A percentile compares a stretch with the other conserved stretches of the same genome.
phyloP scores from a whole-genome alignment of 768 basidiomycete genomes.

The Hericium alpestre region DNA sequence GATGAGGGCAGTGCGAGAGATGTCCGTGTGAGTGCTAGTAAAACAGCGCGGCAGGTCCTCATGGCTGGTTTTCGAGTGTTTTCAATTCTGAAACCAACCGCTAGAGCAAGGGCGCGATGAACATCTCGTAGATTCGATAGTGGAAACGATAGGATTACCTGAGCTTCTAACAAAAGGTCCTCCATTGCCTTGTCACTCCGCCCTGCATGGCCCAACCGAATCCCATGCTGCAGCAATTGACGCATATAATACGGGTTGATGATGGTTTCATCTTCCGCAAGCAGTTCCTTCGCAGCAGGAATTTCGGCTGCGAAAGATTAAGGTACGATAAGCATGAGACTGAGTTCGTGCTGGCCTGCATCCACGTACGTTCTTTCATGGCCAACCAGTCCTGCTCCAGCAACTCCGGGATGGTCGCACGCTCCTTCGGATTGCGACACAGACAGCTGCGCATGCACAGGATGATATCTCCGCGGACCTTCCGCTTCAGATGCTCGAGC shows the following conservation, averaged over 20 bases:
- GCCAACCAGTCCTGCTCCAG: slow-evolving; percentile 73
- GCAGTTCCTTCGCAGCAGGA: slow-evolving; percentile 21
- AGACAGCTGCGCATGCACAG: background rate
- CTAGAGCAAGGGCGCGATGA: slow-evolving; percentile 1
- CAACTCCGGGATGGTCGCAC: slow-evolving; percentile 82
- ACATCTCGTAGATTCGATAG: background rate
- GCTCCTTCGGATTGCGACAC: slow-evolving; percentile 31
- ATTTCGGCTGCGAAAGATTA: slow-evolving; percentile 15
- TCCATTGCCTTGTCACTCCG: slow-evolving; percentile 4
- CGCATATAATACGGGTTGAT: slow-evolving; percentile 76
- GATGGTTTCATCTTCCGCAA: slow-evolving; percentile 49
- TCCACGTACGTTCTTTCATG: slow-evolving; percentile 42
- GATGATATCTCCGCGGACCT: slow-evolving; percentile 35
- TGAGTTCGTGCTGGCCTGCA: background rate
- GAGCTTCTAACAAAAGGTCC: slow-evolving; percentile 32
- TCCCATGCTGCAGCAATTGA: slow-evolving; percentile 62
- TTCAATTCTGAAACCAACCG: slow-evolving; percentile 13
- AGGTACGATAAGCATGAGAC: slow-evolving; percentile 3
- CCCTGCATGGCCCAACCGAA: slow-evolving; percentile 39
- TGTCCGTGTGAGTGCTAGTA: no score
- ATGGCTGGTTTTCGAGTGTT: slow-evolving; percentile 1
- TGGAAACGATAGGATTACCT: background rate
- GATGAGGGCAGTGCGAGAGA: no score
- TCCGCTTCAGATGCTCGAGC: slow-evolving; percentile 58
- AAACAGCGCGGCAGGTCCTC: no score